A percentile compares a stretch with the other conserved stretches of the same genome.
These are phyloP conservation scores for Solanum sitiens DNA, from an alignment of 257 asterid species.

Conservation along the genomic window DNA sequence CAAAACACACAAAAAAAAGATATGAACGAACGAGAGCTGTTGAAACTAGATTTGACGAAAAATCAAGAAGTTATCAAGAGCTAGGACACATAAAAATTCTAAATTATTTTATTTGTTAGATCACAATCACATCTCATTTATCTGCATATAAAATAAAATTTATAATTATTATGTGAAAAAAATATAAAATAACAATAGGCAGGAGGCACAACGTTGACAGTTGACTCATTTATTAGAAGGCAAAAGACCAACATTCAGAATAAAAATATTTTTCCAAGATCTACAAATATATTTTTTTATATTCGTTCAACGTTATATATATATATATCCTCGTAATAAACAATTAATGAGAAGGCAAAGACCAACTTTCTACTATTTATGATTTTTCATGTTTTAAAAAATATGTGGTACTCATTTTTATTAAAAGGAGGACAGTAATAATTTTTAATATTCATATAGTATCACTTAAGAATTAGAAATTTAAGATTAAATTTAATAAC, in stretches of 20 bases:
- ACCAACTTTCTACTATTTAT: too few relatives aligned
- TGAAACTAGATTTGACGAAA: too few relatives aligned
- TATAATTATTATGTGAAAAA: not conserved
- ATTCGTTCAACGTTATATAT: not conserved
- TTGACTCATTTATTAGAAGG: not conserved
- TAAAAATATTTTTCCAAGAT: not conserved
- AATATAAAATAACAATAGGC: not conserved
- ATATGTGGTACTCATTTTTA: too few relatives aligned
- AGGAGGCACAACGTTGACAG: not conserved
- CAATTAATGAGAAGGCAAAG: not conserved
- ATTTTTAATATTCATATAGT: not conserved
- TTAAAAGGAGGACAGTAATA: not conserved
- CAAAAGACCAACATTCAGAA: not conserved
- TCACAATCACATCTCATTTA: not conserved
- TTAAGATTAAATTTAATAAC: not conserved
- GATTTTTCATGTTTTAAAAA: too few relatives aligned
- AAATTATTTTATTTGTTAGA: not conserved
- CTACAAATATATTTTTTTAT: not conserved
- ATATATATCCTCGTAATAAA: not conserved
- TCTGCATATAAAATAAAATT: not conserved
- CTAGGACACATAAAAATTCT: too few relatives aligned
- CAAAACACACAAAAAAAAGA: too few relatives aligned
- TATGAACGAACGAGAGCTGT: rapidly evolving
- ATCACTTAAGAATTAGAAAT: not conserved
- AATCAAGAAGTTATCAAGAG: too few relatives aligned